phyloP scores from a whole-genome alignment of 2,329 filamentous ascomycete genomes.

The Botrytis tulipae region DNA sequence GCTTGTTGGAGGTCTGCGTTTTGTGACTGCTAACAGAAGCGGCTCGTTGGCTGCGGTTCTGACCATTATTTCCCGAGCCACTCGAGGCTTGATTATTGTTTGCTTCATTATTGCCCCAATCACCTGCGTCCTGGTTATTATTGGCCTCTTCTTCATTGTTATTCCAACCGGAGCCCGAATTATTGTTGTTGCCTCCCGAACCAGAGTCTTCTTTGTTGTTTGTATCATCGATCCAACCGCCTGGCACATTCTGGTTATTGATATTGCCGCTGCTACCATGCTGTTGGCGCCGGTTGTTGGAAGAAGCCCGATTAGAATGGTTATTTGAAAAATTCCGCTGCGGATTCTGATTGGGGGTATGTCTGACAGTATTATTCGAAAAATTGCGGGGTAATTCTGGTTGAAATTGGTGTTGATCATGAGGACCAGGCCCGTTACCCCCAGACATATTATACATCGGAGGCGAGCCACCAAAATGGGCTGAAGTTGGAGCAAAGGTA shows the following conservation, averaged over 20 bases:
- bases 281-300: background rate
- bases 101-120: constrained; percentile 22
- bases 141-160: background rate
- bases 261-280: background rate
- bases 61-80: constrained; percentile 16
- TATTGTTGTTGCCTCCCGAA: background rate
- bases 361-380: background rate
- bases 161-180: background rate
- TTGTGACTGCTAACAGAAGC: constrained; percentile 19
- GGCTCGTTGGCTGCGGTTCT: constrained; percentile 20
- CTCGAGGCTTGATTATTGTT: constrained; percentile 18
- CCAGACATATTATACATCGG: constrained; percentile 10
- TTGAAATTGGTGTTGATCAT: constrained; percentile 9
- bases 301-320: background rate
- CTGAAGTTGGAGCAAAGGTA: constrained; percentile 30
- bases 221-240: constrained; percentile 23
- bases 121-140: background rate
- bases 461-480: constrained; percentile 38
- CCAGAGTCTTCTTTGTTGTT: constrained; percentile 12
- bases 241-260: constrained; percentile 22
- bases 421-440: background rate
- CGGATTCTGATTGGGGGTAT: constrained; percentile 4
- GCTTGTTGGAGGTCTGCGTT: constrained; percentile 4
- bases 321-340: constrained; percentile 5
- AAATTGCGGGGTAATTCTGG: background rate